A percentile compares a stretch with the other conserved stretches of the same genome.
Evolutionary conservation across 2,329 filamentous ascomycete genomes (phyloP).

Genomic region (Epichloe coenophiala): DNA sequence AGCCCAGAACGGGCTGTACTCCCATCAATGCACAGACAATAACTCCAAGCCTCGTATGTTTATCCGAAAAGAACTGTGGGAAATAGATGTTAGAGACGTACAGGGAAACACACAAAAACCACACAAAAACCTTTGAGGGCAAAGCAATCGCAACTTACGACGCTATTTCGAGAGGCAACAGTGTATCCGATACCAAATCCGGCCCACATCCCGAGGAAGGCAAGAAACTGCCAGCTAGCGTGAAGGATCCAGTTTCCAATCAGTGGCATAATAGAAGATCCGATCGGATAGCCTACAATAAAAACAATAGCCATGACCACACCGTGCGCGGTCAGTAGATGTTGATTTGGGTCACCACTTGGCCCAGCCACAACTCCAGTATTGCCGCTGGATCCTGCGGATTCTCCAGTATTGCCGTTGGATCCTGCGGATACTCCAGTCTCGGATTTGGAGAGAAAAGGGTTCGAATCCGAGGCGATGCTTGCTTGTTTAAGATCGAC

Average conservation of each 20-base stretch:
- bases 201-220: conserved; percentile 44
- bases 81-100: neutral
- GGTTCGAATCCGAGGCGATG: conserved; percentile 36
- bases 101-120: neutral
- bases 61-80: conserved; percentile 34
- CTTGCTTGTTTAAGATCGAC: conserved; percentile 36
- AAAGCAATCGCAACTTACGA: conserved; percentile 24
- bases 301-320: conserved; percentile 50
- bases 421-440: conserved; percentile 1
- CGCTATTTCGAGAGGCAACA: conserved; percentile 23
- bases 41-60: conserved; percentile 44
- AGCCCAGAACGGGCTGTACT: conserved; percentile 45
- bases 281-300: conserved; percentile 44
- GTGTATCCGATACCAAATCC: conserved; percentile 45
- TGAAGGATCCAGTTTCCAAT: conserved; percentile 45
- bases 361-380: neutral
- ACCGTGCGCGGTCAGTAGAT: conserved; percentile 34
- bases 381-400: neutral
- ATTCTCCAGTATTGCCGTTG: neutral
- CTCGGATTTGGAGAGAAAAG: conserved; percentile 25
- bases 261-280: conserved; percentile 45
- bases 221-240: conserved; percentile 38
- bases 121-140: too few species aligned
- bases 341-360: conserved; percentile 9
- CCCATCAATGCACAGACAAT: conserved; percentile 39